Percentiles rank a stretch among this genome's conserved stretches.
These are phyloP conservation scores for Rhynchosporium secalis DNA, from an alignment of 2,329 filamentous ascomycete species.

Conservation along the genomic window DNA sequence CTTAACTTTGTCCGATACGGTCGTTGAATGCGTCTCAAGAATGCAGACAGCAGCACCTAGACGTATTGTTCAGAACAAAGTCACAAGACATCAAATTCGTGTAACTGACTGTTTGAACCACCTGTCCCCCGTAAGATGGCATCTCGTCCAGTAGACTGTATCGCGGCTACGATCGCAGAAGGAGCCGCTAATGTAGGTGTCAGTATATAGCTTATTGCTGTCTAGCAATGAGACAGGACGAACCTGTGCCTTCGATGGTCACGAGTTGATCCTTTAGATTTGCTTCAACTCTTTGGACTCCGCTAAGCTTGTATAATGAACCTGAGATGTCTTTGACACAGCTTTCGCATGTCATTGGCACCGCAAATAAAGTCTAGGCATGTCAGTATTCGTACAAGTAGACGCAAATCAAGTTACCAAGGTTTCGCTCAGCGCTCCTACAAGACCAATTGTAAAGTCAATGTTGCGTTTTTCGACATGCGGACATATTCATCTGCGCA, in stretches of 20 bases:
- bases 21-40: constrained; percentile 75
- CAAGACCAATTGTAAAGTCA: no score
- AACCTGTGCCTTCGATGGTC: constrained; percentile 79
- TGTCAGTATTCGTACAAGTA: constrained; percentile 33
- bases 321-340: constrained; percentile 86
- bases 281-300: constrained; percentile 80
- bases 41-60: constrained; percentile 87
- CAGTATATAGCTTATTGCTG: constrained; percentile 1
- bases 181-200: constrained; percentile 62
- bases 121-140: constrained; percentile 91
- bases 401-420: constrained; percentile 18
- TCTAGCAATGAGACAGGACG: constrained; percentile 32
- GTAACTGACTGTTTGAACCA: constrained; percentile 71
- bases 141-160: constrained; percentile 87
- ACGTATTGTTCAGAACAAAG: constrained; percentile 16
- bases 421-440: not conserved
- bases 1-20: constrained; percentile 67
- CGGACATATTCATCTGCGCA: no score
- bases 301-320: constrained; percentile 73
- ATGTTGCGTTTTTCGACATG: no score
- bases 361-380: constrained; percentile 83
- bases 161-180: constrained; percentile 83
- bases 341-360: constrained; percentile 86
- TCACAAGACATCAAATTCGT: constrained; percentile 10
- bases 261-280: constrained; percentile 82